Evolutionary conservation across 2,329 filamentous ascomycete species (phyloP), one percentile per base, ranked within the genome.

Genomic region (Calonectria montana): DNA sequence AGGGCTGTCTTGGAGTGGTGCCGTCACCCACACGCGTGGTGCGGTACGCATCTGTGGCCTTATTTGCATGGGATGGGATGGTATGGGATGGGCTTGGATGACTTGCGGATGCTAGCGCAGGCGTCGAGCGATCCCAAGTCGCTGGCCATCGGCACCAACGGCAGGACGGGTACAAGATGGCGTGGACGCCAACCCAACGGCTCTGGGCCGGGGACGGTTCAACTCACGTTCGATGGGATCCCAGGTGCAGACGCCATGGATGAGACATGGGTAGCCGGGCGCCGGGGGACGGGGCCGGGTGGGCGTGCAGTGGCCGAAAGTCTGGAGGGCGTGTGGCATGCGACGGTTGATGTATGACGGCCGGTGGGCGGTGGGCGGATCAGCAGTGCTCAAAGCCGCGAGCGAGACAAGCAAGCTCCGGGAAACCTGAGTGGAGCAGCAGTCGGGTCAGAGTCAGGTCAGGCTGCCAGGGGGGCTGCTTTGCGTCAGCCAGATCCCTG

Each of bases 61-160:
- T 79, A 79, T 78, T 79, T 75, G 71, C 77, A 75, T 75, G 70
- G 71, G 45, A 75, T 45, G 70, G 27, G 69, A 75, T 31, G 57
- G 29, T 41, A 72, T 64, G 71, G 69, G 57, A 74, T 70, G 73
- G 69, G 68, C 73, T 76, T 41, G 71, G 63, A 79, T 79, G 77
- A 78, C 77, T 77, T 78, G 77, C 77, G 77, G 77, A 79, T 74
- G 76, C 74, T 78, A 79, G 77, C 74, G 74, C 75, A 70, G 71
- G 67, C 69, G 62, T 75, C 64, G 68, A 75, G 74, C 75, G 73
- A 78, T 79, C 76, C 76, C 75, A 77, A 72, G 69, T 72, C 69
- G 71, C 68, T 77, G 66, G 72, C 67, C 71, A 76, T 78, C 72
- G 67, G 78, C 74, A 72, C 76, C 77, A 76, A 77, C 77, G 62